Percentiles rank a stretch among this genome's conserved stretches.
These are phyloP conservation scores for Aspergillus novofumigatus DNA, from an alignment of 2,329 filamentous ascomycete species.

Conservation along the genomic window DNA sequence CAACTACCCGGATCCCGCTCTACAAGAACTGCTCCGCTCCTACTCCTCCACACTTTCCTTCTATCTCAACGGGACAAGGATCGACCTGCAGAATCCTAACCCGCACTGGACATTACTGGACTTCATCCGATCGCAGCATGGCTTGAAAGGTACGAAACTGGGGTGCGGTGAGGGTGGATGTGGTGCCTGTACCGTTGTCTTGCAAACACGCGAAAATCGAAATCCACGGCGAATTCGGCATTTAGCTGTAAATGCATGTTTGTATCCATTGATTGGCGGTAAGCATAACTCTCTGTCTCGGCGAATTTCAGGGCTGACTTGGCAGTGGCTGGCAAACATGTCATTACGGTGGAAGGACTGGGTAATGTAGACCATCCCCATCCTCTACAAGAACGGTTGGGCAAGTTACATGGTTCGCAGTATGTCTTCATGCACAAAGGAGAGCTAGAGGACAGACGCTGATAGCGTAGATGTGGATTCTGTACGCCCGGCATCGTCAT, in stretches of 20 bases:
- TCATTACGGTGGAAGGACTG: constrained; percentile 95
- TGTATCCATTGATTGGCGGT: constrained; percentile 80
- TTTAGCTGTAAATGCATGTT: constrained; percentile 81
- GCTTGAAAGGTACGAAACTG: constrained; percentile 86
- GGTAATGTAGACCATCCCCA: constrained; percentile 83
- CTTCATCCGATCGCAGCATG: constrained; percentile 83
- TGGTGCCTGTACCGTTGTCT: constrained; percentile 55
- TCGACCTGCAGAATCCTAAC: constrained; percentile 79
- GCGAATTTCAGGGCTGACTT: no score
- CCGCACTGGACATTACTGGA: constrained; percentile 89
- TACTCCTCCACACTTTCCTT: constrained; percentile 64
- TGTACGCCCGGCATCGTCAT: constrained; percentile 98
- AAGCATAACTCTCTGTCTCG: no score
- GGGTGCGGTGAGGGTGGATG: constrained; percentile 96
- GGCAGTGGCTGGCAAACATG: constrained; percentile 84
- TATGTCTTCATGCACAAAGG: no score
- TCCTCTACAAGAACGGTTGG: constrained; percentile 84
- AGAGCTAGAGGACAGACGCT: no score
- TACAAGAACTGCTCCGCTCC: no score
- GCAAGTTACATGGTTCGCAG: constrained; percentile 63
- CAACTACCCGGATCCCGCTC: no score
- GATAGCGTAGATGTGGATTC: constrained; percentile 73
- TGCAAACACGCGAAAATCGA: no score
- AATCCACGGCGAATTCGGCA: neutral
- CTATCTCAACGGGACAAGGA: constrained; percentile 89